Conservation (phyloP, 106 monocot genomes). For the Platanthera guangdongensis region DNA sequence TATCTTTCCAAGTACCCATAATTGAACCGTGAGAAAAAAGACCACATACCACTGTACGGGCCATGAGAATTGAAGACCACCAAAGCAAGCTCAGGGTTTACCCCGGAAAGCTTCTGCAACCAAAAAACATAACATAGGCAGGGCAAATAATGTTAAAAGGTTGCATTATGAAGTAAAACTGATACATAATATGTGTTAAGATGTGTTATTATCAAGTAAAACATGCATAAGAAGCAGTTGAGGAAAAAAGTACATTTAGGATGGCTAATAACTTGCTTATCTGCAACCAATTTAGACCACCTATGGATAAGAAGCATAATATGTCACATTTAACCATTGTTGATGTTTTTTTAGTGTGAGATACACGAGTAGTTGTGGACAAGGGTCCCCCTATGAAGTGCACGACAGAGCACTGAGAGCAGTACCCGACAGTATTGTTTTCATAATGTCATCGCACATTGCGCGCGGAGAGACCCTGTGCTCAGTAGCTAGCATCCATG, state of each 20-base stretch:
- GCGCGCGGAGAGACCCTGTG: no score
- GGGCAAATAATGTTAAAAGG: neutral
- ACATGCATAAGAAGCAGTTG: neutral
- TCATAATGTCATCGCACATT: no score
- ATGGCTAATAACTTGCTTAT: neutral
- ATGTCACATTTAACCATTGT: neutral
- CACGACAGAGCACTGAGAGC: no score
- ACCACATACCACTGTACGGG: constrained; percentile 66
- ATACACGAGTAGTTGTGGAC: no score
- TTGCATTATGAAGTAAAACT: neutral
- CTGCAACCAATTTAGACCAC: neutral
- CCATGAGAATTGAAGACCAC: constrained; percentile 82
- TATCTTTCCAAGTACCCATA: neutral
- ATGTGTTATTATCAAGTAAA: neutral
- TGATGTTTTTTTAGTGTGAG: no score
- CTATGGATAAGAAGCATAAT: neutral
- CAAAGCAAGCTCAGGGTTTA: constrained; percentile 68
- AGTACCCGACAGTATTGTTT: no score
- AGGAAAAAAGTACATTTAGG: neutral
- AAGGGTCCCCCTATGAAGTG: no score
- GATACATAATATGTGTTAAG: neutral
- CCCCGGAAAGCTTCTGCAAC: constrained; percentile 58
- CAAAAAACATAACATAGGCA: constrained; percentile 2
- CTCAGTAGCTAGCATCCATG: no score
- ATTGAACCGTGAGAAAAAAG: neutral